These are phyloP conservation scores for fission yeast (Schizosaccharomyces pombe) DNA, from an alignment of 805 yeast genomes.

Conservation along the genomic window DNA sequence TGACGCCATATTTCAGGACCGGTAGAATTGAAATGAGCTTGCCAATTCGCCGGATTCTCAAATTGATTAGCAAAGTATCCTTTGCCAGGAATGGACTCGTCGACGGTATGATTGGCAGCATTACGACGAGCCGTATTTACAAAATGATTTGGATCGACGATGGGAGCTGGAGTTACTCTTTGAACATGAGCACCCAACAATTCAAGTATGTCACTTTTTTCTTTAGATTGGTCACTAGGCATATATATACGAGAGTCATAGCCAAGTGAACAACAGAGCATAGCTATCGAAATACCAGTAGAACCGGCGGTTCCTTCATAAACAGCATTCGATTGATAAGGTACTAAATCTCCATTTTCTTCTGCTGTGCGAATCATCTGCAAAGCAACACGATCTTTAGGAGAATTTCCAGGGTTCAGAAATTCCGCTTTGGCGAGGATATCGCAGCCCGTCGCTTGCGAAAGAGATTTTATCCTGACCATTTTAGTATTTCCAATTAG, in stretches of 20 bases:
- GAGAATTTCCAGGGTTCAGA: constrained; percentile 81
- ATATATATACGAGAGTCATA: constrained; percentile 79
- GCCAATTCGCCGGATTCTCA: constrained; percentile 83
- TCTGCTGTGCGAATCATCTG: constrained; percentile 60
- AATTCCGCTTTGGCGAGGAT: constrained; percentile 73
- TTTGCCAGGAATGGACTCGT: constrained; percentile 16
- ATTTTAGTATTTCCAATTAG: constrained; percentile 81
- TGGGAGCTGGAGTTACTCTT: constrained; percentile 80
- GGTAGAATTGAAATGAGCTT: constrained; percentile 53
- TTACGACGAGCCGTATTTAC: constrained; percentile 64
- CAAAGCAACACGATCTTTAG: constrained; percentile 81
- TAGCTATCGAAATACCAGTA: constrained; percentile 83
- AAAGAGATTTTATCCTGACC: constrained; percentile 46
- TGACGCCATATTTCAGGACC: constrained; percentile 86
- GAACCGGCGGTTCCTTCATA: constrained; percentile 95
- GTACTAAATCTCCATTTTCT: constrained; percentile 28
- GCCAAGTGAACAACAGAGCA: constrained; percentile 72
- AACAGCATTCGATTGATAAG: constrained; percentile 44
- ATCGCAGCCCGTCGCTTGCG: constrained; percentile 51
- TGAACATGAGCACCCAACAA: constrained; percentile 64
- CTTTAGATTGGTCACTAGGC: constrained; percentile 80
- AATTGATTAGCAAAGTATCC: constrained; percentile 91
- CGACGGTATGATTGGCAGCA: constrained; percentile 25
- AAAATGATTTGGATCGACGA: constrained; percentile 80
- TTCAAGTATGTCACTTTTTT: constrained; percentile 47